A percentile compares a stretch with the other conserved stretches of the same genome.
phyloP scores from a whole-genome alignment of 2,329 filamentous ascomycete species.

The Ceratocystis lukuohia region DNA sequence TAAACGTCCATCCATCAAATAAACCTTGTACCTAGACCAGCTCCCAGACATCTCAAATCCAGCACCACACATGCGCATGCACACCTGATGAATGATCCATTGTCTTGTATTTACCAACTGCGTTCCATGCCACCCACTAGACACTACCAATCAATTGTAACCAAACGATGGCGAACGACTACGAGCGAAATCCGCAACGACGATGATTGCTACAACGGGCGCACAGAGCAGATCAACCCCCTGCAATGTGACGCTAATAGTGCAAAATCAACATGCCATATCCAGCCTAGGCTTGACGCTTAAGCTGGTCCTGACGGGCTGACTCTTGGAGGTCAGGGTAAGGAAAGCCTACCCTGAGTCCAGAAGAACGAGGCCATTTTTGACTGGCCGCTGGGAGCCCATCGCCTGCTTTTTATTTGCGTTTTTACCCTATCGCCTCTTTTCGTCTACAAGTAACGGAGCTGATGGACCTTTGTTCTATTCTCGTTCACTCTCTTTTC shows the following conservation, averaged over 20 bases:
- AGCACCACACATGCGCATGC: too few species aligned
- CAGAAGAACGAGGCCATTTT: background rate
- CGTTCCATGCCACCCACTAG: background rate
- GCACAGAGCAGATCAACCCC: slow-evolving; percentile 4
- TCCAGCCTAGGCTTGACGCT: background rate
- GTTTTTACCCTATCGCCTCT: too few species aligned
- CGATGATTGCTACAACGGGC: slow-evolving; percentile 2
- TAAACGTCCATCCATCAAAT: background rate
- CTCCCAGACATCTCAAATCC: too few species aligned
- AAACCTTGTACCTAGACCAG: background rate
- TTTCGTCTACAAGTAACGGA: too few species aligned
- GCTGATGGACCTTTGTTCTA: too few species aligned
- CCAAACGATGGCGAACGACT: background rate
- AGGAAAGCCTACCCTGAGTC: background rate
- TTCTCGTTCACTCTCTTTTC: too few species aligned
- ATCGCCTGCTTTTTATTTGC: background rate
- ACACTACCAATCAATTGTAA: background rate
- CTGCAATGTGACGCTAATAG: slow-evolving; percentile 1
- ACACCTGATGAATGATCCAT: too few species aligned
- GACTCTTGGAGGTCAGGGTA: background rate
- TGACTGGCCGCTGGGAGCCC: background rate
- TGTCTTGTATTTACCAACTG: background rate
- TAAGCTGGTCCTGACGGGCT: background rate
- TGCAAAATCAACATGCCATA: slow-evolving; percentile 7
- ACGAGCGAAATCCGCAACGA: background rate